Base-by-base conservation (phyloP, 805 yeast genomes). In the Pichia paraexigua region DNA sequence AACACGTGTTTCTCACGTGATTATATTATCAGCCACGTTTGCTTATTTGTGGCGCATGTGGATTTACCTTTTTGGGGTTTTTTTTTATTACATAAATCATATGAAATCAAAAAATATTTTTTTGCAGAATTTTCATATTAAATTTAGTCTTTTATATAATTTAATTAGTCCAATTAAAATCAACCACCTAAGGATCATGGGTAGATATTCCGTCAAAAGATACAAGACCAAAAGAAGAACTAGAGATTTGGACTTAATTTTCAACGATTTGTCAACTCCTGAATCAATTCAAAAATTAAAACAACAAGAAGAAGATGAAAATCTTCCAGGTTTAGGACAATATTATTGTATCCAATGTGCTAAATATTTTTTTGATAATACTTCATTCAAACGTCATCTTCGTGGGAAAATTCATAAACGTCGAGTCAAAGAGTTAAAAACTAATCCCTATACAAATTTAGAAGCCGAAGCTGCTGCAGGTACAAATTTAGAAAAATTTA, bases 381-480 rank as follows among this genome's bases (percentile, higher is more conserved):
- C 69, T 32, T 85, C 95, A 9, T 73, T 87, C 50, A 80, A 79
- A 54, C 75, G 83, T 15, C 99, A 94, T 70, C 70, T 77, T 56
- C 79, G 80, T 59, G 75, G 85, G 5, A 91, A 90, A 63, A 77
- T 82, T 9, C 99, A 94, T 69, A 91, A 86, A 67, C 79, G 98
- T 68, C 76, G 96, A 64, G 85, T 87, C 25, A 87, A 83, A 66
- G 85, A 80, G 41, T 72, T 94, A 60, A 79, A 77, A 52, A 80
- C 75, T 46, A 85, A 83, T 49, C 97, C 97, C 10, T 92, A 92
- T 64, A 82, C 97, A 5, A 84, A 80, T 50, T 79, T 85, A 54
- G 98, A 92, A 63, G 84, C 95, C 41, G 90, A 89, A 61, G 96
- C 97, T 32, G 97, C 96, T 2, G 78, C 85, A 0, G 98, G 98